phyloP scores from a whole-genome alignment of 2,329 filamentous ascomycete genomes.

The Penicillium crustosum region DNA sequence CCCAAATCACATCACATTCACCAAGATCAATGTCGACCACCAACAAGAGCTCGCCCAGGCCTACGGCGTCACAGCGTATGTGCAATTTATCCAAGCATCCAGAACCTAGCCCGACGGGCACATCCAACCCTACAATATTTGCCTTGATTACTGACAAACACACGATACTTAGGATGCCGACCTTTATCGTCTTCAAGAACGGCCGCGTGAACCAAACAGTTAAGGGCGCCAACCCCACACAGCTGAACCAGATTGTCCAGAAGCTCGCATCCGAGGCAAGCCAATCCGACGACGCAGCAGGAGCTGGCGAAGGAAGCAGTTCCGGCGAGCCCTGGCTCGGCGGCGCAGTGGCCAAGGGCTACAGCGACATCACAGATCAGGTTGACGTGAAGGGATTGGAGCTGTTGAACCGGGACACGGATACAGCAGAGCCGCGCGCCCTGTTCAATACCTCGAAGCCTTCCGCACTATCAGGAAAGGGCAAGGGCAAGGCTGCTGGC shows the following conservation, averaged over 20 bases:
- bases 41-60: slow-evolving; percentile 71
- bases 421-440: slow-evolving; percentile 68
- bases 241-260: slow-evolving; percentile 69
- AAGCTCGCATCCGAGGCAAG: slow-evolving; percentile 67
- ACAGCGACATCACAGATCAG: slow-evolving; percentile 77
- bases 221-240: slow-evolving; percentile 69
- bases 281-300: slow-evolving; percentile 43
- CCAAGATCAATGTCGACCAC: slow-evolving; percentile 79
- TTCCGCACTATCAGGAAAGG: slow-evolving; percentile 52
- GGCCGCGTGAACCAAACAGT: slow-evolving; percentile 67
- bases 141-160: neutral
- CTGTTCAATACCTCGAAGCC: slow-evolving; percentile 73
- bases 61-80: slow-evolving; percentile 69
- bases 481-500: slow-evolving; percentile 52
- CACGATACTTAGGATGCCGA: slow-evolving; percentile 64
- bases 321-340: slow-evolving; percentile 66
- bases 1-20: slow-evolving; percentile 73
- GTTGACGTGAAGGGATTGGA: slow-evolving; percentile 79
- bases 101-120: neutral
- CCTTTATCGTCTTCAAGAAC: slow-evolving; percentile 85
- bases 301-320: slow-evolving; percentile 42
- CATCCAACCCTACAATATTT: neutral
- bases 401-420: slow-evolving; percentile 80
- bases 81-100: slow-evolving; percentile 8
- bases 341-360: slow-evolving; percentile 72